Evolutionary conservation across 768 basidiomycete species (phyloP), one percentile per base, ranked within the genome.

Genomic region (Thelephora aurantiotincta): DNA sequence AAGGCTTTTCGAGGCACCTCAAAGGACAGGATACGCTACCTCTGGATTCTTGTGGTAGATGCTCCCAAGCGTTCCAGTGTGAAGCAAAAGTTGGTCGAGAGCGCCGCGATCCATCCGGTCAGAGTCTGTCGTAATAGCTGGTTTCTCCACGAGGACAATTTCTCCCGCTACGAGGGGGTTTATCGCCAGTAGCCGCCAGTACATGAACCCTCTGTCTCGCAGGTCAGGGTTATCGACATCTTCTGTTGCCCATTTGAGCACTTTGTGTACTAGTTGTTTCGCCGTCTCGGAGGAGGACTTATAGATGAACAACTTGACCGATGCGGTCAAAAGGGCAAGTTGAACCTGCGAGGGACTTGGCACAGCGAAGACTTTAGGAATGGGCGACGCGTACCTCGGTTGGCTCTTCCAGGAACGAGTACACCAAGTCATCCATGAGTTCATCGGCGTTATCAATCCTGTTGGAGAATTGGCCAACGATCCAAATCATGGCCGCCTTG

Each of bases 41-140:
- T 94, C 88, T 13, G 93, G 93, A 56, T 92, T 92, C 68, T 97
- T 96, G 69, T 97, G 94, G 64, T 97, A 99, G 50, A 99, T 94
- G 50, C 90, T 93, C 22, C 91, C 86, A 23, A 98, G 66, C 11
- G 89, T 92, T 5, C 89, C 94, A 0, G 94, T 92, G 62, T 98
- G 92, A 30, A 99, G 65, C 37, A 99, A 65, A 11, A 99, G 71
- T 57, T 97, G 93, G 65, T 99, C 96, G 36, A 99, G 75, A 44
- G 93, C 85, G 14, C 91, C 90, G 55, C 93, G 78, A 57, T 98
- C 94, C 90, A 99, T 96, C 47, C 90, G 71, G 58, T 99, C 96
- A 3, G 92, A 89, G 61, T 98, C 94, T 2, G 90, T 98, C n/a
- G 91, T 93, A 53, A 99, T 98, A 2, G 91, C 72, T 26, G 96